Evolutionary conservation across 78 protist genomes (phyloP), one percentile per base, ranked within the genome.

Genomic region (Planoprotostelium fungivorum): DNA sequence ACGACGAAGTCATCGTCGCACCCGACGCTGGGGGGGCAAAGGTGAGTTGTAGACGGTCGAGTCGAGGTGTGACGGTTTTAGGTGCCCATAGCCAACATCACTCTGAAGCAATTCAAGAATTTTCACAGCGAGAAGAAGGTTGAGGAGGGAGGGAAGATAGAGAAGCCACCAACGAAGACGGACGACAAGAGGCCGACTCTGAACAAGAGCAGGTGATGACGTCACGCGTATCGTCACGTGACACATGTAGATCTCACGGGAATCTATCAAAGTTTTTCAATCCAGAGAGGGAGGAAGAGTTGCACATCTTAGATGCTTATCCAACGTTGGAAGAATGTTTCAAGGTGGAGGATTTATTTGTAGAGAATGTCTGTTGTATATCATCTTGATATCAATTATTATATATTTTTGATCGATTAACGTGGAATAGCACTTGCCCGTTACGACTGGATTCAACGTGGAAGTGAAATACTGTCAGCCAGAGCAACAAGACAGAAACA

Each of bases 401-500:
- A n/a, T n/a, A n/a, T n/a, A n/a, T n/a, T n/a, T n/a, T n/a, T n/a
- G n/a, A n/a, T n/a, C n/a, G n/a, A n/a, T n/a, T n/a, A n/a, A n/a
- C n/a, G n/a, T n/a, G n/a, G n/a, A n/a, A n/a, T n/a, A 92, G 88
- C 83, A 91, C 10, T 93, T 93, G 31, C 97, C 95, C 39, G 38
- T 84, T 31, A 86, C 35, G 35, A 83, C 93, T 34, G 97, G 97
- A 16, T 96, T 96, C 91, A 94, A 96, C 87, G 86, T 96, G 63
- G 97, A 96, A 84, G 84, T 95, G 63, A 95, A 93, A 73, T 91
- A 91, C 88, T 94, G 95, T n/a, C 34, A 84, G 34, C 85, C 31
- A 35, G 95, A 91, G 51, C 51, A 36, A 34, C 88, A 35, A 84
- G 31, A 34, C 0, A 84, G 83, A 35, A 34, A 35, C 23, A 73